Conservation (phyloP, 1,284 basidiomycete genomes). For the Marasmius fiardii region DNA sequence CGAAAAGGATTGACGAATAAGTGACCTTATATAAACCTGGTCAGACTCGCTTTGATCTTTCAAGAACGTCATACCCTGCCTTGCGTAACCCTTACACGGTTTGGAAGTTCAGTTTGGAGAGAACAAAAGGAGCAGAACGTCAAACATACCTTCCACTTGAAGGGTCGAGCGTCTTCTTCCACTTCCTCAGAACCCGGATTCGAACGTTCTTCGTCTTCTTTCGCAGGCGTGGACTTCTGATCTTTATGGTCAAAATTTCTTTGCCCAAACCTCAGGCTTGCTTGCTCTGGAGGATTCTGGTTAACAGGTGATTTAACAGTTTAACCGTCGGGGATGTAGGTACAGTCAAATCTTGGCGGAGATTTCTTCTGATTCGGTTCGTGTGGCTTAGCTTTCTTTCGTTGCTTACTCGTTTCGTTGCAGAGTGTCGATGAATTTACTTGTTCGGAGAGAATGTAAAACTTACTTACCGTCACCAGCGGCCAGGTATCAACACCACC, state of each 20-base stretch:
- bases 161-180: slow-evolving; percentile 29
- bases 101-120: slow-evolving; percentile 15
- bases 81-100: slow-evolving; percentile 39
- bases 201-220: slow-evolving; percentile 23
- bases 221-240: too few species aligned
- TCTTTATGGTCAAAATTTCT: too few species aligned
- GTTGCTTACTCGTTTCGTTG: neutral
- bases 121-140: neutral
- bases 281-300: too few species aligned
- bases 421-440: neutral
- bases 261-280: too few species aligned
- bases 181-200: slow-evolving; percentile 15
- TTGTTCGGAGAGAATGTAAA: too few species aligned
- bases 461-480: too few species aligned
- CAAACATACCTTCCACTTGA: slow-evolving; percentile 34
- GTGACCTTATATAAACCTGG: neutral
- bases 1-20: neutral
- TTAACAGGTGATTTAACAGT: too few species aligned
- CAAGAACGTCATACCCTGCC: slow-evolving; percentile 63
- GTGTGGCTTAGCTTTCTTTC: neutral
- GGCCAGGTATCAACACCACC: slow-evolving; percentile 38
- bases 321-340: slow-evolving; percentile 29
- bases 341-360: slow-evolving; percentile 33
- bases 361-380: slow-evolving; percentile 34
- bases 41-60: slow-evolving; percentile 54